These are phyloP conservation scores for Serpula lacrymans DNA, from an alignment of 768 basidiomycete species.

Conservation along the genomic window DNA sequence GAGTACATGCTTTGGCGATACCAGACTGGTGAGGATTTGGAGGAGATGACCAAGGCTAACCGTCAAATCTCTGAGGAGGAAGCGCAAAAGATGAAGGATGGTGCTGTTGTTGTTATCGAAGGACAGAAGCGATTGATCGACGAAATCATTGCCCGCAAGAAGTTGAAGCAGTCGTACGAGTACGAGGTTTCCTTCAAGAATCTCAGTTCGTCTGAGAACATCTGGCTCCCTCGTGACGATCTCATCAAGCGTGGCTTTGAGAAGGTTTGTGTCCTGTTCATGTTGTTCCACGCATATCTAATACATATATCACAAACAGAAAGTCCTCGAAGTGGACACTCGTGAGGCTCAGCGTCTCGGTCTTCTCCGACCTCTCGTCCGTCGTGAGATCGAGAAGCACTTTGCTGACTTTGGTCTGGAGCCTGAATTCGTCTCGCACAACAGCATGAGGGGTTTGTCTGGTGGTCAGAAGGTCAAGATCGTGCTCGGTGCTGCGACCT, in stretches of 20 bases:
- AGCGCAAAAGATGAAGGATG: constrained; percentile 95
- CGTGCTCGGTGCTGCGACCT: constrained; percentile 95
- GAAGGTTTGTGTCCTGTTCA: constrained; percentile 49
- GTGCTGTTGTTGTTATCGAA: constrained; percentile 78
- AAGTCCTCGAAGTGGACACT: constrained; percentile 95
- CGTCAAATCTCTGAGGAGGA: constrained; percentile 88
- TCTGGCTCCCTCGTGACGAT: constrained; percentile 96
- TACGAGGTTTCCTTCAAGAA: constrained; percentile 97
- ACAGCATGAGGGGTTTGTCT: constrained; percentile 98
- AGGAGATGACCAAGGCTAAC: constrained; percentile 91
- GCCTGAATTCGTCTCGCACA: constrained; percentile 98
- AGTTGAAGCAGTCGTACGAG: constrained; percentile 99
- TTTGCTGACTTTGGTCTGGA: constrained; percentile 99
- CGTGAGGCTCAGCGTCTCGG: constrained; percentile 96
- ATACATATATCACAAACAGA: constrained; percentile 40
- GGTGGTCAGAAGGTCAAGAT: constrained; percentile 99
- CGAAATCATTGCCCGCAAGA: constrained; percentile 88
- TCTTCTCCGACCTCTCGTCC: constrained; percentile 93
- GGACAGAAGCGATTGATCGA: constrained; percentile 95
- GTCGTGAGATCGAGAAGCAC: constrained; percentile 98
- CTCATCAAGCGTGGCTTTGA: constrained; percentile 98
- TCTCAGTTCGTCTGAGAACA: constrained; percentile 94
- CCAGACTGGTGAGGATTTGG: constrained; percentile 98
- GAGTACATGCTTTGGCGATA: constrained; percentile 99
- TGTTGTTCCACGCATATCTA: background rate